Conservation (phyloP, 148 eudicot species). For the Pharnaceum exiguum region DNA sequence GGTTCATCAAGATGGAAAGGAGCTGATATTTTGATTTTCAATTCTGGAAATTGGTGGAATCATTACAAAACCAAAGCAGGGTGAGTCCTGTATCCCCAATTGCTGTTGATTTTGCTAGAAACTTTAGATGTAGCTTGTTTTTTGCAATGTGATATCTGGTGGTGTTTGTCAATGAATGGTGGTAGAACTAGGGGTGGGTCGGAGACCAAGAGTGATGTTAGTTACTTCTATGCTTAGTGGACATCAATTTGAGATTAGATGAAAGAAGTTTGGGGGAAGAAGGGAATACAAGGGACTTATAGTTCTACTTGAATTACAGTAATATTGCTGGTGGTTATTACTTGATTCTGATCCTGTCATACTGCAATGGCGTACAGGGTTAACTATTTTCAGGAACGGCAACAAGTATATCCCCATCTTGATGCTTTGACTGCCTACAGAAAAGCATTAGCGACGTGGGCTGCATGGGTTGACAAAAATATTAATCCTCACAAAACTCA, state of each 20-base stretch:
- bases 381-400: conserved; percentile 88
- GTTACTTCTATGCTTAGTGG: no score
- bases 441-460: conserved; percentile 78
- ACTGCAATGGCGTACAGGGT: conserved; percentile 36
- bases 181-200: not conserved
- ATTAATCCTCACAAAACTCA: conserved; percentile 56
- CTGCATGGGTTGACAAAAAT: conserved; percentile 70
- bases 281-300: no score
- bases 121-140: no score
- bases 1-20: conserved; percentile 90
- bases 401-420: conserved; percentile 62
- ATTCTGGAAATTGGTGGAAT: conserved; percentile 97
- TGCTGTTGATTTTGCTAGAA: not conserved
- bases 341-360: not conserved
- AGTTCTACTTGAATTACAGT: no score
- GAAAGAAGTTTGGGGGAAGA: no score
- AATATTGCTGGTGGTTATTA: no score
- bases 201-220: not conserved
- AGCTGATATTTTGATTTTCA: conserved; percentile 90
- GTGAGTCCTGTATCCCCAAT: conserved; percentile 35
- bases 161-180: not conserved
- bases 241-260: no score
- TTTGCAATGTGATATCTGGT: no score
- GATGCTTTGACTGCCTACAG: conserved; percentile 61
- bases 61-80: conserved; percentile 89